Evolutionary conservation across 2,329 filamentous ascomycete species (phyloP), one percentile per base, ranked within the genome.

Genomic region (Ascochyta lentis): DNA sequence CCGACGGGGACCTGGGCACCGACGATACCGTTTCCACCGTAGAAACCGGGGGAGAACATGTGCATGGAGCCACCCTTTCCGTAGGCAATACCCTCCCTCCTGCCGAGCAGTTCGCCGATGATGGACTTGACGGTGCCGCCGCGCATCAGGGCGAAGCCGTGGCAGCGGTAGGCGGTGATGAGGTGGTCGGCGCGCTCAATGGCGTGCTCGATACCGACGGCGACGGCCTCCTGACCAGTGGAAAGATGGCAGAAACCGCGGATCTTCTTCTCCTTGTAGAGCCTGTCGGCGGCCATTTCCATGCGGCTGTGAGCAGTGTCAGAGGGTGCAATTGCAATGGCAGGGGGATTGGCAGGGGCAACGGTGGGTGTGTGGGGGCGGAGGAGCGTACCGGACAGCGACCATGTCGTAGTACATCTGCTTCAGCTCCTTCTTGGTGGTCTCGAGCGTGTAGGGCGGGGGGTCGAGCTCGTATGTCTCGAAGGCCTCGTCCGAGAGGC

Each of bases 201-300:
- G 66, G 93, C 93, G 78, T 96, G 91, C 83, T 99, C 95, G 74
- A 99, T 98, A 77, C 95, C 95, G 69, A 93, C 89, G 56, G 95
- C 92, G 66, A 99, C 95, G 65, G 95, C 95, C 85, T 99, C 95
- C 82, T 99, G 95, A 62, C 95, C 95, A 57, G 90, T 96, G 56
- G 95, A 98, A 80, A 99, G 82, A 83, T 99, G 95, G 83, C 95
- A 99, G 90, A 99, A 99, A 82, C 95, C 95, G 72, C 95, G 91
- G 72, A 99, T 98, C 86, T 99, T 98, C 89, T 99, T 99, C 85
- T 98, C 95, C 85, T 99, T 99, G 91, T 99, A 99, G 74, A 99
- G 84, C 77, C 94, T 88, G 78, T 99, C 95, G 82, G 95, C 92
- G 67, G 94, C 93, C 94, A 99, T 96, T 82, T 99, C 95, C 95